Evolutionary conservation across 139 green algal genomes (phyloP), one percentile per base, ranked within the genome.

Genomic region (Volvox africanus): DNA sequence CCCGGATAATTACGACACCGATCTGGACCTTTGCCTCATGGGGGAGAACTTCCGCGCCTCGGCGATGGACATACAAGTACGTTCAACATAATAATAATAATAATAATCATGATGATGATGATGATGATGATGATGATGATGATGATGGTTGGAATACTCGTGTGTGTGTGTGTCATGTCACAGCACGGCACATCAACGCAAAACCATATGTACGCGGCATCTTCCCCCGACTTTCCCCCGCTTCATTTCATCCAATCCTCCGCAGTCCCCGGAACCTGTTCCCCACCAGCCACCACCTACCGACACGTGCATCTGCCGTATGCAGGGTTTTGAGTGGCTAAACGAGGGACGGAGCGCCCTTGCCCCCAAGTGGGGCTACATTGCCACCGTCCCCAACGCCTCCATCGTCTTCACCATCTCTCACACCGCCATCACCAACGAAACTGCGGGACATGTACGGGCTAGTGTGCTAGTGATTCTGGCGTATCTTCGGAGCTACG

Each of bases 281-380:
- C 44, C 44, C 65, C 5, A 2, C 65, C 65, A 73, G 9, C 24
- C 65, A 73, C 65, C 65, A 2, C 65, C 65, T 26, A 6, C 22
- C 71, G 17, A 9, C 71, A 32, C 71, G n/a, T n/a, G n/a, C n/a
- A n/a, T n/a, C n/a, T n/a, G n/a, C n/a, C n/a, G n/a, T 14, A 55
- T 18, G n/a, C 85, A 89, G 85, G 85, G 85, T 28, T 89, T 89
- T 17, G 28, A 61, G 20, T 89, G 85, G 85, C 12, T 82, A 0
- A 89, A 89, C 44, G 85, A 89, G 69, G 85, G 85, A 36, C 44
- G 69, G 28, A 55, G 82, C 69, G 68, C 69, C 6, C 14, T 2
- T 11, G 85, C 69, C 1, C 85, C 85, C 85, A 89, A 89, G 26
- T 89, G 85, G 85, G 85, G 85, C 69, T 82, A 69, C 69, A 89